These are phyloP conservation scores for Neurospora sp. DNA, from an alignment of 495 filamentous ascomycete genomes.

Conservation along the genomic window DNA sequence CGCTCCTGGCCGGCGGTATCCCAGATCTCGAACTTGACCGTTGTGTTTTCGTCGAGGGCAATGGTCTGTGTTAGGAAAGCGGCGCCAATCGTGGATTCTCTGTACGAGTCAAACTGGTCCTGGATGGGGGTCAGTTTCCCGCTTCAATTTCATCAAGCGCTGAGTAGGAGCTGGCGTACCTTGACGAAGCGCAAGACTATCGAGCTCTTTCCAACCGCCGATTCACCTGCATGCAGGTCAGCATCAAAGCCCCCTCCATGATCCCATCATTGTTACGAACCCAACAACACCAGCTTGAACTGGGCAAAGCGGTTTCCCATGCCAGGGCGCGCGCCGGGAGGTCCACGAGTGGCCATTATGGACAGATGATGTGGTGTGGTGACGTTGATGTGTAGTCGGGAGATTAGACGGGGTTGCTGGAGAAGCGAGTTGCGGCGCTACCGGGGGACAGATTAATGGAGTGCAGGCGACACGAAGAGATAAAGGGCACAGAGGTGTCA, in stretches of 20 bases:
- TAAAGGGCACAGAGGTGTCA: not conserved
- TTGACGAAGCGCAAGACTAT: constrained; percentile 97
- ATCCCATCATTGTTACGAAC: constrained; percentile 31
- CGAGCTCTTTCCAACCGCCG: constrained; percentile 98
- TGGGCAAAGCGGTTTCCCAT: constrained; percentile 75
- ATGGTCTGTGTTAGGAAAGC: constrained; percentile 99
- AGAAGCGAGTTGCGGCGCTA: constrained; percentile 3
- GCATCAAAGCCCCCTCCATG: constrained; percentile 19
- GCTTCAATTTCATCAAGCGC: not conserved
- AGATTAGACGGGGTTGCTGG: constrained; percentile 3
- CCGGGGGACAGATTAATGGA: not conserved
- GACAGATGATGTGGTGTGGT: constrained; percentile 9
- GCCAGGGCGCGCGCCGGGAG: constrained; percentile 61
- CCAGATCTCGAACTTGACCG: constrained; percentile 99
- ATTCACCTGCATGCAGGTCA: constrained; percentile 64
- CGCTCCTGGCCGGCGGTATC: constrained; percentile 97
- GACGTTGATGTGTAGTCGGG: not conserved
- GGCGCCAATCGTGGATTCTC: constrained; percentile 97
- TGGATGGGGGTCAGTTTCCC: constrained; percentile 26
- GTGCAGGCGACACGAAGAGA: not conserved
- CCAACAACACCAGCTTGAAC: constrained; percentile 95
- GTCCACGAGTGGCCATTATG: constrained; percentile 71
- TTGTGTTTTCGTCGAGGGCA: constrained; percentile 91
- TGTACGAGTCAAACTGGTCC: constrained; percentile 99
- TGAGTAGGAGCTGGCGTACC: constrained; percentile 39